Conservation (phyloP, 2,329 filamentous ascomycete genomes). For the Aureobasidium sp. region DNA sequence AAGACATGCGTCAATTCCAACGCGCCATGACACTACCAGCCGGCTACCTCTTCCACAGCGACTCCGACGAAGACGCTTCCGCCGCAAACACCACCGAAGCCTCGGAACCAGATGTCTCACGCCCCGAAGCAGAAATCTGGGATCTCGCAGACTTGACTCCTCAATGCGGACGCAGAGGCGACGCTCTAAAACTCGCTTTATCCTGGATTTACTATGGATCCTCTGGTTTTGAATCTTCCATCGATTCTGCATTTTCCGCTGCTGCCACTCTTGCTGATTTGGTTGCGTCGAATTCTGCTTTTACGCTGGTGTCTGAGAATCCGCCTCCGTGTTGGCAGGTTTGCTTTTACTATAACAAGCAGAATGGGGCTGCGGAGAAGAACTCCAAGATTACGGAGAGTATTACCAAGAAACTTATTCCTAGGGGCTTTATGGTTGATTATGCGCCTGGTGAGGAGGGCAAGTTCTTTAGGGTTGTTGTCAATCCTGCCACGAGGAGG, state of each 20-base stretch:
- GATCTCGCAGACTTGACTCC: conserved; percentile 88
- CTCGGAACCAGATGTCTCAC: background rate
- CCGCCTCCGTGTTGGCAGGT: conserved; percentile 86
- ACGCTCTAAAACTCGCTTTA: conserved; percentile 79
- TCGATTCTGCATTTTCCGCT: conserved; percentile 62
- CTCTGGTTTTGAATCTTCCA: conserved; percentile 55
- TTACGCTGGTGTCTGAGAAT: conserved; percentile 64
- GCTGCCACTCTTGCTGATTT: conserved; percentile 60
- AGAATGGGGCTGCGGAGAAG: conserved; percentile 37
- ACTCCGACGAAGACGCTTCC: conserved; percentile 27
- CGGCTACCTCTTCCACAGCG: conserved; percentile 55
- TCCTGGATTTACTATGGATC: conserved; percentile 85
- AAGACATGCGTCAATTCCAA: conserved; percentile 70
- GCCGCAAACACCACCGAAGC: conserved; percentile 15
- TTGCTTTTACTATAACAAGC: conserved; percentile 76
- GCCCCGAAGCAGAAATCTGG: conserved; percentile 54
- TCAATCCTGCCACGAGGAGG: conserved; percentile 53
- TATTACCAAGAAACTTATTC: conserved; percentile 47
- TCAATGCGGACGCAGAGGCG: conserved; percentile 82
- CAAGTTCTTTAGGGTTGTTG: conserved; percentile 61
- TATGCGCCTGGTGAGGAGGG: conserved; percentile 55
- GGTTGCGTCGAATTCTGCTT: conserved; percentile 49
- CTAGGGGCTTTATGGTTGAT: conserved; percentile 61
- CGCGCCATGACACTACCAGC: conserved; percentile 77
- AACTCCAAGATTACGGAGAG: conserved; percentile 50